Conservation (phyloP, 2,329 filamentous ascomycete species). For the Teratosphaeriaceae sp. region DNA sequence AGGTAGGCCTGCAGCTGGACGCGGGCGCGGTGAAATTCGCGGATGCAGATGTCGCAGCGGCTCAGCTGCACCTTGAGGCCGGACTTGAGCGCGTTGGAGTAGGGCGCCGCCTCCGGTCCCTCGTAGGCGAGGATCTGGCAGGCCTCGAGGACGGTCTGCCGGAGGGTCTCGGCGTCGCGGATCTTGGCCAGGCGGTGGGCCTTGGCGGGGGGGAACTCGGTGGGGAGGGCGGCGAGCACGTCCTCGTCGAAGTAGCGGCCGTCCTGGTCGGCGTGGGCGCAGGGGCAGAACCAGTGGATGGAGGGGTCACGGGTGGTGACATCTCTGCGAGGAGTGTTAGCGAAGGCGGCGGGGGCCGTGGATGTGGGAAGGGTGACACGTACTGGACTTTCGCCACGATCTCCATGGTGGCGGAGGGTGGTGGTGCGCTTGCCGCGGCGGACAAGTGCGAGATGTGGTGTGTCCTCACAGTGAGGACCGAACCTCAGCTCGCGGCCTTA, state of each 20-base stretch:
- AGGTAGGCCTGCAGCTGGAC: constrained; percentile 35
- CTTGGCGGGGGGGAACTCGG: constrained; percentile 23
- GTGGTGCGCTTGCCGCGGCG: background rate
- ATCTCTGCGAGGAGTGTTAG: constrained; percentile 6
- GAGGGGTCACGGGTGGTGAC: constrained; percentile 24
- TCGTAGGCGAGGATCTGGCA: constrained; percentile 43
- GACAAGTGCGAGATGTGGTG: background rate
- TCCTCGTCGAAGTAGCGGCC: constrained; percentile 42
- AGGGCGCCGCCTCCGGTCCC: constrained; percentile 38
- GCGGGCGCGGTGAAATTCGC: constrained; percentile 41
- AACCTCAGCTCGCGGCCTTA: constrained; percentile 7
- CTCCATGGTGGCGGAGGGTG: constrained; percentile 12
- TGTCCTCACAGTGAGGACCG: constrained; percentile 4
- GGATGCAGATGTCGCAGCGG: constrained; percentile 44
- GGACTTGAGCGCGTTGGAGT: constrained; percentile 35
- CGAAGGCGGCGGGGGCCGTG: background rate
- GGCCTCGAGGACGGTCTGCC: constrained; percentile 35
- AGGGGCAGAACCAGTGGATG: constrained; percentile 45
- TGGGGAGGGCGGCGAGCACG: constrained; percentile 17
- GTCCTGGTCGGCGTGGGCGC: constrained; percentile 29
- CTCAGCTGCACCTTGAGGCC: constrained; percentile 37
- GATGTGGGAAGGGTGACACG: constrained; percentile 1
- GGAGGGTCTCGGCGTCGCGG: constrained; percentile 33
- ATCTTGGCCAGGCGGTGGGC: constrained; percentile 25
- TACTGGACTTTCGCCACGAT: constrained; percentile 16